These are phyloP conservation scores for Globisporangium orthogonon DNA, from an alignment of 352 stramenopile genomes.

Conservation along the genomic window DNA sequence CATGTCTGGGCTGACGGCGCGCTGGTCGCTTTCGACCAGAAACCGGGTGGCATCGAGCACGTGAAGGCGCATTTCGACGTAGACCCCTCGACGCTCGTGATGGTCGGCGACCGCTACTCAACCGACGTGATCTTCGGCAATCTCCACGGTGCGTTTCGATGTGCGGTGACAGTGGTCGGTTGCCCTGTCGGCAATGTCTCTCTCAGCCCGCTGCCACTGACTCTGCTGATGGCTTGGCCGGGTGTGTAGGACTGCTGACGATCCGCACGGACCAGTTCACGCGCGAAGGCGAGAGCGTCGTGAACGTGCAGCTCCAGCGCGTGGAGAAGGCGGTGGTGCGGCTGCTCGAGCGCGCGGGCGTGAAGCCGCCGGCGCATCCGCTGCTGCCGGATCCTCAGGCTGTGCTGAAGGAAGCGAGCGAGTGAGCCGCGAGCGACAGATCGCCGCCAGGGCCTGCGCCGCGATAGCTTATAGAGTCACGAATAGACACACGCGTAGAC, in stretches of 20 bases:
- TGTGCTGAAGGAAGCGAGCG: constrained; percentile 2
- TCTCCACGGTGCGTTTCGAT: constrained; percentile 64
- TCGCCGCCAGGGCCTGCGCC: background rate
- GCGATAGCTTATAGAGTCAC: background rate
- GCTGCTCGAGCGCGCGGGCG: constrained; percentile 34
- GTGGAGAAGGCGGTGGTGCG: constrained; percentile 57
- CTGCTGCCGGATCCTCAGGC: constrained; percentile 12
- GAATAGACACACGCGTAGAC: background rate
- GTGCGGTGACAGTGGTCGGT: background rate
- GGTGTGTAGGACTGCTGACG: constrained; percentile 86
- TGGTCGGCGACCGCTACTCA: constrained; percentile 96
- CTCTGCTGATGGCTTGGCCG: background rate
- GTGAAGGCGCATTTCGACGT: constrained; percentile 83
- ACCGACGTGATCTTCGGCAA: constrained; percentile 98
- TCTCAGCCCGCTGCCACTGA: too few relatives aligned
- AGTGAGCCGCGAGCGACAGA: background rate
- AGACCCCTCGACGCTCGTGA: constrained; percentile 82
- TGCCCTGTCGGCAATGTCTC: too few relatives aligned
- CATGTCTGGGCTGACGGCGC: background rate
- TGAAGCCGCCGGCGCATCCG: constrained; percentile 35
- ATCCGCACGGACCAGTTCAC: constrained; percentile 90
- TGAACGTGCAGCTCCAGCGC: constrained; percentile 65
- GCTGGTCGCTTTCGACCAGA: constrained; percentile 32
- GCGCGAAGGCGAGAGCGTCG: constrained; percentile 44
- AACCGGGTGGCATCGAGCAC: constrained; percentile 88